Evolutionary conservation across 176 grass and related monocot species (phyloP), one percentile per base, ranked within the genome.

Genomic region (Carex kokanica): DNA sequence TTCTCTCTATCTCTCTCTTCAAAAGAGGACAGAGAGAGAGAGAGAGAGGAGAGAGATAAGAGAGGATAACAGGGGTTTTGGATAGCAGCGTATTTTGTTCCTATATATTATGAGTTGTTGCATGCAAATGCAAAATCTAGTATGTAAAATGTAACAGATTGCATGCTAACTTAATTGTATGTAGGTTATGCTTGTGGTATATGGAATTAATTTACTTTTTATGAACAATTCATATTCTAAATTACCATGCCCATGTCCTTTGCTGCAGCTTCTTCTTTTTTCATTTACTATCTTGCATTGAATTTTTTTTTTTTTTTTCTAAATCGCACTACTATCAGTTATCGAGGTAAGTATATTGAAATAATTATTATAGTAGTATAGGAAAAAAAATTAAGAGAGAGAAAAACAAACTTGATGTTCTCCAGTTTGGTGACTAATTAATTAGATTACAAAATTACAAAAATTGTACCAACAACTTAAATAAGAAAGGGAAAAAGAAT

Each of bases 361-460:
- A 47, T 43, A 71, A 71, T 8, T 41, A 71, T 56, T 13, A 72
- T 31, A 32, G 51, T 29, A 25, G 6, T 53, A 29, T 52, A 53
- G 31, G 5, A 7, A 31, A 40, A 10, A 10, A 49, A 49, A 11
- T 2, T 2, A 68, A 40, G 23, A 74, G 4, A 38, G 20, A 25
- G 55, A 0, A 52, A 74, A 25, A 52, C 69, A 53, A 53, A 27
- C 24, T 2, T 74, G 45, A 74, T 20, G 23, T 52, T 53, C 13
- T 74, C 47, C 71, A 74, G 45, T 78, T 29, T 56, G 10, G 60
- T 54, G 62, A 31, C 60, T 68, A 67, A 65, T 32, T 51, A 63
- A 65, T n/a, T 51, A 63, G 80, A 81, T 65, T 82, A 82, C 41
- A 82, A 65, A 82, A 82, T 82, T 82, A 67, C 80, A 82, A 82